phyloP scores from a whole-genome alignment of 768 basidiomycete species.

The Leccinellum rugosiceps region DNA sequence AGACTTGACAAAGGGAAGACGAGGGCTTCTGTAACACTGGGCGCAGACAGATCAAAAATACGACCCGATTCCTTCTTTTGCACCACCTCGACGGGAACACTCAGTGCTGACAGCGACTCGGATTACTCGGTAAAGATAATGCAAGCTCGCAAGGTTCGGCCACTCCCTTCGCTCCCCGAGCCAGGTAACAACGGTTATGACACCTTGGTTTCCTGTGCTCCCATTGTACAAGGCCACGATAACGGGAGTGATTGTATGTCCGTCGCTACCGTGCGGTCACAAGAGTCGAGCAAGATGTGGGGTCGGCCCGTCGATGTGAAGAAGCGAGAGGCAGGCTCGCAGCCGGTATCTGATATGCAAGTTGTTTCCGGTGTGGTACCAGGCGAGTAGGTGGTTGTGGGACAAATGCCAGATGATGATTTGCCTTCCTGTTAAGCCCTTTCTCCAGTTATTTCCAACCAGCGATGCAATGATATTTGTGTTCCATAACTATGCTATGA shows the following conservation, averaged over 20 bases:
- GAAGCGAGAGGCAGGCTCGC: neutral
- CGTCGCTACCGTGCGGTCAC: constrained; percentile 25
- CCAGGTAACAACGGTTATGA: neutral
- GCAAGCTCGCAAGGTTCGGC: constrained; percentile 1
- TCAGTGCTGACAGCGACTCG: constrained; percentile 3
- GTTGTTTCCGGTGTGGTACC: neutral
- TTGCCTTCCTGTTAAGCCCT: neutral
- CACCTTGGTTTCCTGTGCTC: neutral
- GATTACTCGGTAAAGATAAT: constrained; percentile 3
- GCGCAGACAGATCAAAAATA: neutral
- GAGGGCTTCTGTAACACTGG: constrained; percentile 1
- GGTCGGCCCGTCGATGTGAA: constrained; percentile 12
- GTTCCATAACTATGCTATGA: neutral
- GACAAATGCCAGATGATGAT: neutral
- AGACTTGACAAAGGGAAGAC: constrained; percentile 11
- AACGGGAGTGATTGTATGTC: constrained; percentile 13
- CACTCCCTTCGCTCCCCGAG: constrained; percentile 9
- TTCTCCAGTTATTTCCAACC: constrained; percentile 1
- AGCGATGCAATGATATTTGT: neutral
- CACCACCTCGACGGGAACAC: neutral
- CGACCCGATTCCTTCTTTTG: neutral
- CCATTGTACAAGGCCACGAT: neutral
- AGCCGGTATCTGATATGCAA: neutral
- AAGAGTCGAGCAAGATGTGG: constrained; percentile 43
- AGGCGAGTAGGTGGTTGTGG: neutral